Percentiles rank a stretch among this genome's conserved stretches.
phyloP scores from a whole-genome alignment of 495 filamentous ascomycete genomes.

The Bacidia rubella region DNA sequence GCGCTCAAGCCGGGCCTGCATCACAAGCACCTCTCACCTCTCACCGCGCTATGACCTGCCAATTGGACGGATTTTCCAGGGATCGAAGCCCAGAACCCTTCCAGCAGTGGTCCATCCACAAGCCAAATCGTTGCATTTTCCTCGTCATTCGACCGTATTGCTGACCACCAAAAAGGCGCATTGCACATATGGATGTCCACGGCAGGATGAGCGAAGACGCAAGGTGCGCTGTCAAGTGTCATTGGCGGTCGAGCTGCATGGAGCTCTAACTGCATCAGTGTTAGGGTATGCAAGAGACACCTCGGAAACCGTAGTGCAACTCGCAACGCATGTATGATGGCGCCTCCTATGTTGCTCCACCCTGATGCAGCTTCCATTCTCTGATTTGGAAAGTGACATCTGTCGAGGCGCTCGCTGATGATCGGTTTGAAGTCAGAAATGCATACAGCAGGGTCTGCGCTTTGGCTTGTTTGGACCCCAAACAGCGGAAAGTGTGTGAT shows the following conservation, averaged over 20 bases:
- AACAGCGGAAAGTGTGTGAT: background rate
- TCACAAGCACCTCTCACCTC: background rate
- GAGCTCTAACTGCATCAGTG: background rate
- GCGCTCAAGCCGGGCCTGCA: background rate
- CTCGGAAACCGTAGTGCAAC: background rate
- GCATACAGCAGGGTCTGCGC: background rate
- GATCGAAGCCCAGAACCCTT: background rate
- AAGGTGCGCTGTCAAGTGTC: slow-evolving; percentile 7
- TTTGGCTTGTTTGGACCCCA: background rate
- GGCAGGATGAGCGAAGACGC: background rate
- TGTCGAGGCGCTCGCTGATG: background rate
- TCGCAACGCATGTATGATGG: slow-evolving; percentile 3
- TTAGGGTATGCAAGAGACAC: slow-evolving; percentile 2
- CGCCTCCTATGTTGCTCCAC: slow-evolving; percentile 12
- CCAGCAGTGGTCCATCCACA: background rate
- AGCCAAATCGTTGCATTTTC: too few relatives aligned
- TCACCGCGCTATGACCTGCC: background rate
- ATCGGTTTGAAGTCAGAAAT: background rate
- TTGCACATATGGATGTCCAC: background rate
- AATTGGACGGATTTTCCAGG: background rate
- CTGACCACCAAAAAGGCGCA: slow-evolving; percentile 2
- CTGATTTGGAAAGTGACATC: slow-evolving; percentile 1
- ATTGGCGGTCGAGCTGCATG: slow-evolving; percentile 5
- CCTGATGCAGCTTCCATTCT: slow-evolving; percentile 15
- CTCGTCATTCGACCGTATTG: background rate